Base-by-base conservation (phyloP, 2,329 filamentous ascomycete species). In the Parastagonospora nodorum region DNA sequence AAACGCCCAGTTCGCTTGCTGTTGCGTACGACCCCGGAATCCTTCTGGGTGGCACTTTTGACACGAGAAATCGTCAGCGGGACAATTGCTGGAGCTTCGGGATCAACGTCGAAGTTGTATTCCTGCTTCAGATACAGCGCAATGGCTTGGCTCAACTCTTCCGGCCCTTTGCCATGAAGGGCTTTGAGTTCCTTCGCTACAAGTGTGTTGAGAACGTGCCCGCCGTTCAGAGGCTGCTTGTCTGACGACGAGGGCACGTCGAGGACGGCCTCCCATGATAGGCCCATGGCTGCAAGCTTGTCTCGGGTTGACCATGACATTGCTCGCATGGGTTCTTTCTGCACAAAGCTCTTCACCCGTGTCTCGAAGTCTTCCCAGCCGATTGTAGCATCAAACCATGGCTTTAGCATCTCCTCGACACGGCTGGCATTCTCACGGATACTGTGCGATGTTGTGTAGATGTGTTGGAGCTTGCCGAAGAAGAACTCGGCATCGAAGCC, bases 401-500 rank as follows among this genome's bases (percentile, higher is more conserved):
- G 52, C 27, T 55, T 38, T 27, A 63, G 16, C 56, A 61, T 60
- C 2, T 57, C 27, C 4, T 56, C 43, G 2, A 67, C 32, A 6
- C 38, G 52, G 11, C 4, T 4, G 8, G 30, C 14, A 24, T 62
- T 37, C 2, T 51, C 41, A 9, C 30, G 33, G 36, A 48, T 48
- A 1, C 28, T 24, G 8, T 14, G 27, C 7, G 45, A 50, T 2
- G 42, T 48, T 15, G 45, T 35, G 30, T 44, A 51, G 12, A 63
- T 8, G 38, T 64, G 44, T 2, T 40, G 48, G 8, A 71, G 36
- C 43, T 64, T 68, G 36, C 42, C 48, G 2, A 60, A 29, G 11
- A 71, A 24, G 28, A 63, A 68, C 10, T 57, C 50, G 24, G 56
- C 32, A 28, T 68, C 48, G 36, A 68, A 43, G 8, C 66, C 67